Conservation (phyloP, 169 alveolate genomes). For the Eimeria maxima region DNA sequence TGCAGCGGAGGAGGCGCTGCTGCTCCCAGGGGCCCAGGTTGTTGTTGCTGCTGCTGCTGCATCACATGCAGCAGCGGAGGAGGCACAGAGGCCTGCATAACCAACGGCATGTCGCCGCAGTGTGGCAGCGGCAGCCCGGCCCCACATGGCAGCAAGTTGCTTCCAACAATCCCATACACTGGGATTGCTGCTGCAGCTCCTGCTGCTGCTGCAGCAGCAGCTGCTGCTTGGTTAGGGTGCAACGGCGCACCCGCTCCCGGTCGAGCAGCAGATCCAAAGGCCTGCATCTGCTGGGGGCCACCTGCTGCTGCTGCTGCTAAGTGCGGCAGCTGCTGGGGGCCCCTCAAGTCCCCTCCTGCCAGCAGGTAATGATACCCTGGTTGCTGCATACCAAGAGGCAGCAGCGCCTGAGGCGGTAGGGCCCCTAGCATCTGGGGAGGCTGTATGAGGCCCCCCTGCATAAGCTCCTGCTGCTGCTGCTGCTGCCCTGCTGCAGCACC, state of each 20-base stretch:
- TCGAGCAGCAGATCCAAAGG: conserved; percentile 36
- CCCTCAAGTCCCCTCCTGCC: conserved; percentile 42
- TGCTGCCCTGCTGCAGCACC: conserved; percentile 22
- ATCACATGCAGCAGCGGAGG: conserved; percentile 60
- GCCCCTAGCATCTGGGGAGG: conserved; percentile 71
- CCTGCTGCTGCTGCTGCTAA: conserved; percentile 39
- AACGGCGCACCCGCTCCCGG: conserved; percentile 26
- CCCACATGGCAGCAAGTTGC: conserved; percentile 42
- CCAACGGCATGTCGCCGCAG: conserved; percentile 41
- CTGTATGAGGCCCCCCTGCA: conserved; percentile 37
- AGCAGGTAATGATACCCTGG: conserved; percentile 27
- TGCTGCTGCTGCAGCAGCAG: too few relatives aligned
- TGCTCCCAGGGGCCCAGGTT: conserved; percentile 6
- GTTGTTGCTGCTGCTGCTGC: conserved; percentile 69
- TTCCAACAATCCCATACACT: conserved; percentile 21
- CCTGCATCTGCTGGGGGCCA: conserved; percentile 64
- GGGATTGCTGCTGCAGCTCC: not conserved
- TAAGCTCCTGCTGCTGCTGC: conserved; percentile 60
- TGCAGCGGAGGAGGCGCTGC: conserved; percentile 52
- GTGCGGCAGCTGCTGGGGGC: conserved; percentile 70
- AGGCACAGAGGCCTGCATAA: conserved; percentile 17
- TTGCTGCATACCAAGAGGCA: conserved; percentile 52
- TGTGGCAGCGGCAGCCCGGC: conserved; percentile 67
- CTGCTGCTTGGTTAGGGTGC: too few relatives aligned
- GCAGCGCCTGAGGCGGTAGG: conserved; percentile 63